These are phyloP conservation scores for Alternaria alternata DNA, from an alignment of 2,329 filamentous ascomycete species.

Conservation along the genomic window DNA sequence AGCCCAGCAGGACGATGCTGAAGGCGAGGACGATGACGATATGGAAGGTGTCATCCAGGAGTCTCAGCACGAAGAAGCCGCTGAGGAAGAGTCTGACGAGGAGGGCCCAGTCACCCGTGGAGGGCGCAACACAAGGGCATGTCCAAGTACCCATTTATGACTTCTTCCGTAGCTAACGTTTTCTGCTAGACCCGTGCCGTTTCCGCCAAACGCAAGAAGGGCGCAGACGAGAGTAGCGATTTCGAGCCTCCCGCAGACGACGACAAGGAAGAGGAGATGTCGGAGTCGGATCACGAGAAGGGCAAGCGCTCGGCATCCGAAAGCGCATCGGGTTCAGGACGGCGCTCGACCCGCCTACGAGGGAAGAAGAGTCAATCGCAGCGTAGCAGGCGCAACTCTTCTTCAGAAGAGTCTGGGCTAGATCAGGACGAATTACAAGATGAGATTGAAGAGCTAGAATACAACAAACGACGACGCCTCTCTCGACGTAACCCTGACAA, in stretches of 20 bases:
- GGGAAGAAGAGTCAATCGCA: slow-evolving; percentile 55
- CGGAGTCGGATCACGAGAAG: slow-evolving; percentile 60
- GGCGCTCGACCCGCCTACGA: slow-evolving; percentile 62
- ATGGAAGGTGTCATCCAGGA: slow-evolving; percentile 54
- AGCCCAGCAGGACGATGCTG: slow-evolving; percentile 41
- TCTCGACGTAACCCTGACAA: slow-evolving; percentile 47
- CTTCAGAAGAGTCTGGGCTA: slow-evolving; percentile 57
- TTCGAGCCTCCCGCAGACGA: slow-evolving; percentile 68
- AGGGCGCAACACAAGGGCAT: slow-evolving; percentile 50
- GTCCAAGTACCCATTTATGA: slow-evolving; percentile 10
- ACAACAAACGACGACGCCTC: slow-evolving; percentile 55
- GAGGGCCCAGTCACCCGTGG: slow-evolving; percentile 62
- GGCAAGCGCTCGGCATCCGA: slow-evolving; percentile 49
- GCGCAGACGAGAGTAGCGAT: slow-evolving; percentile 66
- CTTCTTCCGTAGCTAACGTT: slow-evolving; percentile 24
- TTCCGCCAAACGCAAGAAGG: slow-evolving; percentile 49
- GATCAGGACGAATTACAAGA: slow-evolving; percentile 42
- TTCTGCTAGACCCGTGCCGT: slow-evolving; percentile 36
- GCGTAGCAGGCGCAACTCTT: slow-evolving; percentile 57
- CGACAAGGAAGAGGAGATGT: slow-evolving; percentile 63
- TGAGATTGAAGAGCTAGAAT: slow-evolving; percentile 65
- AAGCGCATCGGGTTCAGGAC: slow-evolving; percentile 52
- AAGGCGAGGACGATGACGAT: slow-evolving; percentile 38
- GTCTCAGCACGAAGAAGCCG: slow-evolving; percentile 49
- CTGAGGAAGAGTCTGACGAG: slow-evolving; percentile 57